Percentiles rank a stretch among this genome's conserved stretches.
These are phyloP conservation scores for Pythium monospermum DNA, from an alignment of 352 stramenopile species.

Conservation along the genomic window DNA sequence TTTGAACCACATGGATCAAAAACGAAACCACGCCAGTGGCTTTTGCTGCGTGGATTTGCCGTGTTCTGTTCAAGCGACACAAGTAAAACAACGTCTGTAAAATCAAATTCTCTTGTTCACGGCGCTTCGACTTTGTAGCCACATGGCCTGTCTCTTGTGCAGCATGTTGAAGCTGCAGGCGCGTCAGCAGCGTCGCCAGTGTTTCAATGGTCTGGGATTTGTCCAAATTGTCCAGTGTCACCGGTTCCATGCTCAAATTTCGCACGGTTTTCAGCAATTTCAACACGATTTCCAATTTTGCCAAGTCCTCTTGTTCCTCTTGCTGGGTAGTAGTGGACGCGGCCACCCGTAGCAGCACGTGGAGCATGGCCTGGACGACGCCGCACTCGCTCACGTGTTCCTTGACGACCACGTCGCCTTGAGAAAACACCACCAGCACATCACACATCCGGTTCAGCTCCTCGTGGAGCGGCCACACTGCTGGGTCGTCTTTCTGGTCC, in stretches of 20 bases:
- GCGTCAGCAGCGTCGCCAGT: conserved; percentile 74
- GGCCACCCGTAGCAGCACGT: conserved; percentile 45
- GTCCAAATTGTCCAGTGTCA: conserved; percentile 86
- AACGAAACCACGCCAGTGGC: conserved; percentile 88
- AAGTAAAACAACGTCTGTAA: conserved; percentile 92
- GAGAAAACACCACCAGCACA: conserved; percentile 89
- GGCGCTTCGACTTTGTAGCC: conserved; percentile 36
- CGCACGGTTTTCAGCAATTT: conserved; percentile 83
- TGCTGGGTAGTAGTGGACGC: conserved; percentile 16
- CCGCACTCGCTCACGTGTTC: conserved; percentile 88
- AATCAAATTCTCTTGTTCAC: conserved; percentile 89
- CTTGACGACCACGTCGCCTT: conserved; percentile 89
- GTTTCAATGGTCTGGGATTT: conserved; percentile 82
- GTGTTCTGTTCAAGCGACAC: conserved; percentile 89
- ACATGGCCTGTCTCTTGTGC: too few species aligned
- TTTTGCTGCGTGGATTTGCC: conserved; percentile 85
- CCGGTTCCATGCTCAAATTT: conserved; percentile 90
- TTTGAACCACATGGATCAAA: conserved; percentile 82
- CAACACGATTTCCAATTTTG: conserved; percentile 38
- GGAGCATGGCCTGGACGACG: conserved; percentile 63
- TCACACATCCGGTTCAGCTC: conserved; percentile 83
- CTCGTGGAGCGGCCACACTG: conserved; percentile 29
- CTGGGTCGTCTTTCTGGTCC: conserved; percentile 7
- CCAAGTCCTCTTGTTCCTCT: conserved; percentile 3
- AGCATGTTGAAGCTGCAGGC: too few species aligned